Percentiles rank a stretch among this genome's conserved stretches.
Conservation (phyloP, 2,329 filamentous ascomycete species). For the Atkinsonella hypoxylon region DNA sequence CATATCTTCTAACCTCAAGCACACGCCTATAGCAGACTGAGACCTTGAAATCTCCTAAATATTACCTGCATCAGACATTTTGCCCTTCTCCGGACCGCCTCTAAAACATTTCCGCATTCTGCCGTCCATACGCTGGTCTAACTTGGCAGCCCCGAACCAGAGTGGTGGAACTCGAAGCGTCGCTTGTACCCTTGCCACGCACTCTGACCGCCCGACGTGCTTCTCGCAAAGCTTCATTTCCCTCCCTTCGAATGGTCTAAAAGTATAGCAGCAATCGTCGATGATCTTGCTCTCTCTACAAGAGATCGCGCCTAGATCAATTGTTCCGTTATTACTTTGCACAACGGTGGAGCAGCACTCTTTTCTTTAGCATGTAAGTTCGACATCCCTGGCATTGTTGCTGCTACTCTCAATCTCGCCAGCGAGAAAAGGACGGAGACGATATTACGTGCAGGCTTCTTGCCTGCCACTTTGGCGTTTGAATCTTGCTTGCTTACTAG, state of each 20-base stretch:
- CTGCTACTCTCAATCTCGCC: too few species aligned
- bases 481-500: conserved; percentile 7
- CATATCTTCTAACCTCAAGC: conserved; percentile 12
- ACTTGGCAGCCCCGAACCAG: conserved; percentile 10
- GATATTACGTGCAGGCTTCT: neutral
- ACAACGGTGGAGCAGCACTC: neutral
- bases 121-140: conserved; percentile 11
- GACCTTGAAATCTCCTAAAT: conserved; percentile 18
- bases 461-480: conserved; percentile 1
- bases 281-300: neutral
- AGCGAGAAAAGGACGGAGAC: neutral
- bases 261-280: neutral
- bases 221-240: conserved; percentile 13
- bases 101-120: conserved; percentile 1
- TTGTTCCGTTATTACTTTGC: neutral
- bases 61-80: conserved; percentile 13
- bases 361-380: neutral
- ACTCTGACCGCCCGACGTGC: conserved; percentile 1
- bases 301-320: neutral
- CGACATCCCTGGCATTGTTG: neutral
- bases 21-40: conserved; percentile 15
- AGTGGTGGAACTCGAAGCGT: conserved; percentile 1
- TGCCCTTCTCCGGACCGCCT: conserved; percentile 8
- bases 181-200: neutral
- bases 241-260: conserved; percentile 12